Evolutionary conservation across 345 rosid species (phyloP).

Genomic region (Gossypium bickii): DNA sequence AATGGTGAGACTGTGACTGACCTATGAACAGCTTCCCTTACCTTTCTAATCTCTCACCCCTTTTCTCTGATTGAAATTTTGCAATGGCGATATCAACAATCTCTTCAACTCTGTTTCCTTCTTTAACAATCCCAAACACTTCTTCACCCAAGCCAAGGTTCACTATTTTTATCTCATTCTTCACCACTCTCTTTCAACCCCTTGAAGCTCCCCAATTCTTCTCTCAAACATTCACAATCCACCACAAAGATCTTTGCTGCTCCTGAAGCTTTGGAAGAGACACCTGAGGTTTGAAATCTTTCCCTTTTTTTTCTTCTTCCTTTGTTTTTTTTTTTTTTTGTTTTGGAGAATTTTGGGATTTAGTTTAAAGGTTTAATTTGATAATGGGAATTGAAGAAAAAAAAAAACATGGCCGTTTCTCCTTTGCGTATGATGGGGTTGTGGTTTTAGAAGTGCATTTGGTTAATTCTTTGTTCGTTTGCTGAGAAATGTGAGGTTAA

Average conservation of each 20-base stretch:
- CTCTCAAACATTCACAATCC: slow-evolving; percentile 26
- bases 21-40: not conserved
- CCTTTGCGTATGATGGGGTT: no score
- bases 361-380: no score
- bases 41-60: not conserved
- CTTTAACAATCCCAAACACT: not conserved
- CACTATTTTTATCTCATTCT: not conserved
- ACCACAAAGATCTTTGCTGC: slow-evolving; percentile 48
- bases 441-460: no score
- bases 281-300: not conserved
- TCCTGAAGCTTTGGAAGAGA: slow-evolving; percentile 47
- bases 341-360: not conserved
- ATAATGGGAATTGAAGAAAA: no score
- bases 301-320: not conserved
- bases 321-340: no score
- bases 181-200: slow-evolving; percentile 1
- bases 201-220: not conserved
- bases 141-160: not conserved
- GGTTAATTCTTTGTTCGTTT: not conserved
- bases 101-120: not conserved
- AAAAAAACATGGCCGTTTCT: no score
- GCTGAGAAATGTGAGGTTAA: not conserved
- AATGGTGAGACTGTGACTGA: not conserved
- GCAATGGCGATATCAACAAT: not conserved
- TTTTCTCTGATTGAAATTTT: not conserved